Conservation (phyloP, 2,329 filamentous ascomycete genomes). For the Pseudocercospora eumusae region DNA sequence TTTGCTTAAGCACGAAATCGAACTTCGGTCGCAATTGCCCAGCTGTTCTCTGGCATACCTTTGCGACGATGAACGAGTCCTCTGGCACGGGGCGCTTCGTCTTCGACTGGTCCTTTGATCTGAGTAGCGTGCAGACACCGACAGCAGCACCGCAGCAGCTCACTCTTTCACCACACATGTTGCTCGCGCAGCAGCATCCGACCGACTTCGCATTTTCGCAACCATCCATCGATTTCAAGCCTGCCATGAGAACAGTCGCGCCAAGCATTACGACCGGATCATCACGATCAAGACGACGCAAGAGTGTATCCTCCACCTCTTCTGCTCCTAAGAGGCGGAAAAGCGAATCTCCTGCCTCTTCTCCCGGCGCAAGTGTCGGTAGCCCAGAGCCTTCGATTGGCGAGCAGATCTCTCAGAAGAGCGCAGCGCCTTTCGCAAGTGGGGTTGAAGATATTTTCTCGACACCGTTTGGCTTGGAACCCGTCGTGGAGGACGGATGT, state of each 20-base stretch:
- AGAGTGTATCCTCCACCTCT: constrained; percentile 18
- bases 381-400: constrained; percentile 20
- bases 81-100: neutral
- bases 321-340: constrained; percentile 11
- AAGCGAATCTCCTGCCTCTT: constrained; percentile 17
- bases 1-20: neutral
- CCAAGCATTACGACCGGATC: neutral
- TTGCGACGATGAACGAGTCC: neutral
- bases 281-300: constrained; percentile 10
- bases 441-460: constrained; percentile 16
- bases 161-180: constrained; percentile 18
- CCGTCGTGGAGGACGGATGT: neutral
- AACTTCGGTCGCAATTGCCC: neutral
- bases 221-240: constrained; percentile 10
- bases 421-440: constrained; percentile 20
- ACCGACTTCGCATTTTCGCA: neutral
- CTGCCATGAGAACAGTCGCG: constrained; percentile 7
- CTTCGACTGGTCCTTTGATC: neutral
- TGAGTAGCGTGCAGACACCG: neutral
- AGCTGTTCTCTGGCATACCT: neutral
- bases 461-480: constrained; percentile 6
- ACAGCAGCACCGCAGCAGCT: constrained; percentile 4
- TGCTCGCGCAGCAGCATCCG: constrained; percentile 9
- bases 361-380: constrained; percentile 9
- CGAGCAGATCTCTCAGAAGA: constrained; percentile 21